These are phyloP conservation scores for Solanum infundibuliforme DNA, from an alignment of 257 asterid species.

Conservation along the genomic window DNA sequence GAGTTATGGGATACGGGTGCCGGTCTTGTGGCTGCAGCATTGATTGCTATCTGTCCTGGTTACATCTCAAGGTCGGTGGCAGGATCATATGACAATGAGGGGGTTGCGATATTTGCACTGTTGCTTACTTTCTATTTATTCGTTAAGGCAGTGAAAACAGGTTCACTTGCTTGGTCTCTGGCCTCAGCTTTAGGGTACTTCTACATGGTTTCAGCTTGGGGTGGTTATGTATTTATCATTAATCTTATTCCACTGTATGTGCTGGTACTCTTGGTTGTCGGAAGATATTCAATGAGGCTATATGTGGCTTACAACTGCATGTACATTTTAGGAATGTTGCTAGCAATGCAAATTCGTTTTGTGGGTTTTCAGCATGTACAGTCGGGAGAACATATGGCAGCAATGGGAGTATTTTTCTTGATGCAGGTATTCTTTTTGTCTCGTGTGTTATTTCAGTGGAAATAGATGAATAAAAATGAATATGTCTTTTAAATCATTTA, in stretches of 20 bases:
- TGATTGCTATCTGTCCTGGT: constrained; percentile 98
- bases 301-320: constrained; percentile 91
- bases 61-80: constrained; percentile 98
- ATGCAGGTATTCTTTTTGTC: constrained; percentile 50
- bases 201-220: constrained; percentile 99
- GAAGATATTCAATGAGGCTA: constrained; percentile 96
- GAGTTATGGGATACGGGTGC: constrained; percentile 99
- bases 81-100: constrained; percentile 96
- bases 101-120: constrained; percentile 92
- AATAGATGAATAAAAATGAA: background rate
- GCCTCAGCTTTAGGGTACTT: constrained; percentile 96
- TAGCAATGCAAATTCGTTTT: constrained; percentile 98
- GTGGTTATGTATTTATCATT: constrained; percentile 96
- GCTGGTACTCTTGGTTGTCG: constrained; percentile 76
- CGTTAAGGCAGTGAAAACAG: constrained; percentile 98
- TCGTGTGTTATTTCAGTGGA: background rate
- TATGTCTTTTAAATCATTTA: background rate
- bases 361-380: constrained; percentile 99
- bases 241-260: constrained; percentile 90
- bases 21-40: constrained; percentile 91
- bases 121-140: constrained; percentile 90
- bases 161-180: constrained; percentile 94
- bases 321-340: constrained; percentile 85
- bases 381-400: constrained; percentile 99
- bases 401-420: constrained; percentile 99